Evolutionary conservation across 2,329 filamentous ascomycete genomes (phyloP).

Genomic region (Coleophoma cylindrospora): DNA sequence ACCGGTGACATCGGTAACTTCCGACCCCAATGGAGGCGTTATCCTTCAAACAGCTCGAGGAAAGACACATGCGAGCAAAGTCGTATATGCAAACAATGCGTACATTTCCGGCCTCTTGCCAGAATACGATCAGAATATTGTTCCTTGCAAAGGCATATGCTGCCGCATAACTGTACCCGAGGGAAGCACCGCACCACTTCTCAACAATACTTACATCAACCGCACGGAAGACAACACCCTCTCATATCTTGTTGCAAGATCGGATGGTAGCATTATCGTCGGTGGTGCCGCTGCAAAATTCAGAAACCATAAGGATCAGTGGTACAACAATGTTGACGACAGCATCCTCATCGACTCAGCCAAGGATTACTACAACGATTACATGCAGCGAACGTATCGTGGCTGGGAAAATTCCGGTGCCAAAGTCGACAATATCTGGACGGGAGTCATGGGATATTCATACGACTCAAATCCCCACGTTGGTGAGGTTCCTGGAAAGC

Average conservation of each 20-base stretch:
- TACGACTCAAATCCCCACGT: conserved; percentile 35
- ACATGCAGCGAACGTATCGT: conserved; percentile 41
- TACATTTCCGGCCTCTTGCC: conserved; percentile 60
- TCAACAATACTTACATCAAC: conserved; percentile 13
- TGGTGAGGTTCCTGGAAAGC: conserved; percentile 34
- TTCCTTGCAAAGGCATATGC: conserved; percentile 50
- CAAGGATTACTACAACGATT: conserved; percentile 37
- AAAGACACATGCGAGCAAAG: conserved; percentile 40
- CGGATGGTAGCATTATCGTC: conserved; percentile 26
- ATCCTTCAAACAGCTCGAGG: conserved; percentile 49
- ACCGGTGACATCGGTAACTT: conserved; percentile 27
- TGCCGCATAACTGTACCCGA: conserved; percentile 23
- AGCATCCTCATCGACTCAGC: conserved; percentile 35
- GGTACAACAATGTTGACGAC: conserved; percentile 43
- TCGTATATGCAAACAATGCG: conserved; percentile 64
- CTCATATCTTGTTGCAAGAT: conserved; percentile 22
- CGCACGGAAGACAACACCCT: conserved; percentile 5
- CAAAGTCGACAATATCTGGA: conserved; percentile 23
- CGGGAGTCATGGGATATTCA: conserved; percentile 35
- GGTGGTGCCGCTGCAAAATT: conserved; percentile 36
- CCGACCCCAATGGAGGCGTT: conserved; percentile 29
- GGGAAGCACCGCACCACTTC: conserved; percentile 7
- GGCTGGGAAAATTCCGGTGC: conserved; percentile 42
- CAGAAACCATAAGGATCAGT: conserved; percentile 24
- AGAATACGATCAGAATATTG: conserved; percentile 52